Evolutionary conservation across 2,329 filamentous ascomycete genomes (phyloP), one percentile per base, ranked within the genome.

Genomic region (Neopestalotiopsis clavispora): DNA sequence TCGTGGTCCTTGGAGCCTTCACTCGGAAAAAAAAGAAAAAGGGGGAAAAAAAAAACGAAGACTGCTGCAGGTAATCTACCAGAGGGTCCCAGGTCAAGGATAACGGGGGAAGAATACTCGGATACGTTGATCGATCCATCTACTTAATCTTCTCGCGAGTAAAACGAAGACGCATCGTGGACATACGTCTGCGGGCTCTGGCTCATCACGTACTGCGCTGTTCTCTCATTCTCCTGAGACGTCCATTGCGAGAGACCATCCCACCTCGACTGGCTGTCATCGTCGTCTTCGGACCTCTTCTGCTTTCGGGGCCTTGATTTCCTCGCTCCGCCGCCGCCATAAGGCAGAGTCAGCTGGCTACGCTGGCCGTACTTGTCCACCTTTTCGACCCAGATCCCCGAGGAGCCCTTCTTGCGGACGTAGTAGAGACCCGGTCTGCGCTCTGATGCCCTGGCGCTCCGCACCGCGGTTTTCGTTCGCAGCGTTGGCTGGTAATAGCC

Each of bases 361-460:
- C n/a, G 30, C 1, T 30, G 23, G 0, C 61, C 61, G 28, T 45
- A 4, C 12, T 49, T 14, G 40, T 64, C 42, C 20, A 23, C n/a
- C 20, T 64, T 64, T 20, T 64, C 61, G 12, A 64, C 38, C 61
- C 61, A 64, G 20, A 49, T 20, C 13, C 12, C 49, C 4, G 10
- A 6, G 5, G 61, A 64, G 6, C 40, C 13, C 61, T 52, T 64
- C 20, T 64, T 52, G 1, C 61, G 38, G 1, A 64, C 61, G 10
- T 42, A 64, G 40, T 62, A 62, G 32, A 62, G 32, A 62, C 59
- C 59, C 14, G 59, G 59, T 32, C 34, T 40, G 14, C 28, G 32
- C 14, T 34, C 28, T 4, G 23, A 28, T 28, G 28, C 14, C 20
- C 40, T 62, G 12, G 32, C 20, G 32, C 12, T 34, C 9, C 34